phyloP scores from a whole-genome alignment of 257 asterid species.

The Solanum paucissectum region DNA sequence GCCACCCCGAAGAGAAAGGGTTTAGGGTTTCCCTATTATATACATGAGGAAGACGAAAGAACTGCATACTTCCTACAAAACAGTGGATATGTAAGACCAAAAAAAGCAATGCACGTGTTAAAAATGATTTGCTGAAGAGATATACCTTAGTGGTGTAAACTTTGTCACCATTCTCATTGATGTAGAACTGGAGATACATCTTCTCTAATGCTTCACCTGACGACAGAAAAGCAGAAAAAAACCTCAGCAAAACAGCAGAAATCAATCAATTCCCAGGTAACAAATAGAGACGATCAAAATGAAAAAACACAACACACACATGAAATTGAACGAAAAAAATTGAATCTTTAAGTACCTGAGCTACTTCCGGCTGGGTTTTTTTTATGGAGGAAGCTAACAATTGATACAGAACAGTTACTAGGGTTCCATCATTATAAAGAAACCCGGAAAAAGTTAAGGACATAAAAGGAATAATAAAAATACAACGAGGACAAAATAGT shows the following conservation, averaged over 20 bases:
- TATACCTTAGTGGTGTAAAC: constrained; percentile 58
- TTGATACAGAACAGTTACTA: not conserved
- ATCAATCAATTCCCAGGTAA: not conserved
- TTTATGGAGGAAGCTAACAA: not conserved
- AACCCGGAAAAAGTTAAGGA: not conserved
- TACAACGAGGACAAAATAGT: not conserved
- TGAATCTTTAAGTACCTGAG: not conserved
- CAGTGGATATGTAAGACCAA: not conserved
- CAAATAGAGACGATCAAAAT: not conserved
- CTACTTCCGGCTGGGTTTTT: not conserved
- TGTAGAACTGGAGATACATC: constrained; percentile 44
- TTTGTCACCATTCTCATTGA: constrained; percentile 50
- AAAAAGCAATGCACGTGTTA: not conserved
- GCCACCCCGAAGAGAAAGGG: not conserved
- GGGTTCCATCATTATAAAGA: not conserved
- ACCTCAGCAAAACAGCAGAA: not conserved
- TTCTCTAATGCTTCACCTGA: constrained; percentile 2
- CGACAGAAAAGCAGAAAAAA: not conserved
- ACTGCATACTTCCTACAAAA: not conserved
- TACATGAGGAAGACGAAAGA: not conserved
- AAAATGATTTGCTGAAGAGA: not conserved
- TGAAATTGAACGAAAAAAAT: not conserved
- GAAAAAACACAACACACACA: not conserved
- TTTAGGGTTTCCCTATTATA: not conserved
- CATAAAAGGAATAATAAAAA: not conserved